These are phyloP conservation scores for Umbellularia californica DNA, from an alignment of 164 flowering plant species.

Conservation along the genomic window DNA sequence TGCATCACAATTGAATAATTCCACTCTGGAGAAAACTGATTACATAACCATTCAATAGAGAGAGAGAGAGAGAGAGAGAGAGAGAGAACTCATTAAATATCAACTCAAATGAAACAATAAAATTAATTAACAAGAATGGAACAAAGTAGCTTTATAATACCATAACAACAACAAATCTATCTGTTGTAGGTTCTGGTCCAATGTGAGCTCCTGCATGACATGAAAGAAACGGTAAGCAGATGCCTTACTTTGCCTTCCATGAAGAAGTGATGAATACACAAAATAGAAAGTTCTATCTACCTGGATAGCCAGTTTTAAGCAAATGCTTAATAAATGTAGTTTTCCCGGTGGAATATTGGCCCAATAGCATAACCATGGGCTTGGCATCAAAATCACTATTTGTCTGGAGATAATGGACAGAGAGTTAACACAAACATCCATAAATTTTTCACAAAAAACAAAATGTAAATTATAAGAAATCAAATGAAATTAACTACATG, in stretches of 20 bases:
- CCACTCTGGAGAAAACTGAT: neutral
- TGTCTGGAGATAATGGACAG: conserved; percentile 41
- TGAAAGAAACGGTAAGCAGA: conserved; percentile 6
- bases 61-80: neutral
- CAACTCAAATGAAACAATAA: neutral
- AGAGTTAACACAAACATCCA: neutral
- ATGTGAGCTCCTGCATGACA: conserved; percentile 76
- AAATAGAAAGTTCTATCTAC: conserved; percentile 27
- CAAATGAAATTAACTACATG: neutral
- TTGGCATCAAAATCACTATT: conserved; percentile 96
- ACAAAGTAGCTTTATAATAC: conserved; percentile 29
- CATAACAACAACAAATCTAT: conserved; percentile 96
- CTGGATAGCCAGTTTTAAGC: conserved; percentile 77
- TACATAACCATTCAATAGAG: neutral
- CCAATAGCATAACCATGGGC: conserved; percentile 99
- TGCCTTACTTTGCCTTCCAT: neutral
- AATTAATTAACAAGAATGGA: neutral
- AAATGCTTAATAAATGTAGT: conserved; percentile 97
- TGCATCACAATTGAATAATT: neutral
- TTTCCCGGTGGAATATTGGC: conserved; percentile 98
- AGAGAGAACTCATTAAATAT: too few species aligned
- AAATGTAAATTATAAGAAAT: neutral
- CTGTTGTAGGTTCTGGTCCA: conserved; percentile 98
- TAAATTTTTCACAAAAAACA: neutral
- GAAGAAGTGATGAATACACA: neutral